Conservation (phyloP, 306 rosid genomes). For the Corylus americana region DNA sequence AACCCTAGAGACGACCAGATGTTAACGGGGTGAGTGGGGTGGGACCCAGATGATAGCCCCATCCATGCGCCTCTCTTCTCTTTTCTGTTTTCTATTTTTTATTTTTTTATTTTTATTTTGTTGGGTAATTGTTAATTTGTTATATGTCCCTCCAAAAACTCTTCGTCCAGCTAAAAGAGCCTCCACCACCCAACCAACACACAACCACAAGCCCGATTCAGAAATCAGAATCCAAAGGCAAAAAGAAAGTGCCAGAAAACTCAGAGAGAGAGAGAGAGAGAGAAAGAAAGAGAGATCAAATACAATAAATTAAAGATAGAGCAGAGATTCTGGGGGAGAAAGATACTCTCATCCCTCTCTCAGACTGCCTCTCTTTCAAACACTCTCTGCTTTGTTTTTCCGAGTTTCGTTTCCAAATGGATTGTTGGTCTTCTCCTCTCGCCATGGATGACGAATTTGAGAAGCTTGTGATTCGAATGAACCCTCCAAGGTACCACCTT, state of each 20-base stretch:
- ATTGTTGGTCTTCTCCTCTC: constrained; percentile 70
- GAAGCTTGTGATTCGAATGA: constrained; percentile 86
- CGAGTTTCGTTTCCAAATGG: constrained; percentile 42
- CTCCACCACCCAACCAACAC: constrained; percentile 46
- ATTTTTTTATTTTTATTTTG: background rate
- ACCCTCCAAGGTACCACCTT: constrained; percentile 76
- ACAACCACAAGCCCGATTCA: constrained; percentile 23
- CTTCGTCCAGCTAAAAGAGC: constrained; percentile 59
- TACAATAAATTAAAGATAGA: background rate
- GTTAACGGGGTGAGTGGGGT: background rate
- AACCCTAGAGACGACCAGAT: constrained; percentile 5
- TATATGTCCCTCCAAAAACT: constrained; percentile 34
- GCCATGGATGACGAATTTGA: constrained; percentile 67
- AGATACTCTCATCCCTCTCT: constrained; percentile 9
- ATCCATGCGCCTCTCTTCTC: background rate
- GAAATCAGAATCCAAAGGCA: constrained; percentile 26
- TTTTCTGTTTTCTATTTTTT: background rate
- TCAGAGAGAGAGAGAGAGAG: background rate
- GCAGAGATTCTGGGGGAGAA: constrained; percentile 10
- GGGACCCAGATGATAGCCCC: constrained; percentile 4
- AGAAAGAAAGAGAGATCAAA: background rate
- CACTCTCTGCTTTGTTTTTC: constrained; percentile 24
- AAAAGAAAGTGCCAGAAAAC: constrained; percentile 37
- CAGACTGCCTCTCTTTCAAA: background rate
- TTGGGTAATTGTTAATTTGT: background rate